Conservation (phyloP, 768 basidiomycete genomes). For the Leucocoprinus leucothites region DNA sequence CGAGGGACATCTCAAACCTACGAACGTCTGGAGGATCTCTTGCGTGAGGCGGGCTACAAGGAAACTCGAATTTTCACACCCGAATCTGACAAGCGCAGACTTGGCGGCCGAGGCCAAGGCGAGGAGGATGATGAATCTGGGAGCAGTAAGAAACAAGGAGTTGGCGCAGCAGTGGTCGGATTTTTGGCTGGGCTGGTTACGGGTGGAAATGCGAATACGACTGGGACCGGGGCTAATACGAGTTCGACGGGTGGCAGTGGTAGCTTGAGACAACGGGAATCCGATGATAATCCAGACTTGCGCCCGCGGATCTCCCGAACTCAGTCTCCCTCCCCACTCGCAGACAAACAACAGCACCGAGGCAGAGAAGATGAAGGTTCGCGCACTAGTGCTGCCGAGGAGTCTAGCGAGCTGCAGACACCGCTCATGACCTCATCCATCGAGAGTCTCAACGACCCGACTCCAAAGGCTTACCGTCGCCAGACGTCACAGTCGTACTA, state of each 20-base stretch:
- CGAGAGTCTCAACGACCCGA: constrained; percentile 28
- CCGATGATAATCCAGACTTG: constrained; percentile 2
- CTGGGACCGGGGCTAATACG: constrained; percentile 7
- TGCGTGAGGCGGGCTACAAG: constrained; percentile 87
- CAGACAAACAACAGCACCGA: constrained; percentile 15
- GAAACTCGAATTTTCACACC: constrained; percentile 90
- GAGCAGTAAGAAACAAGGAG: constrained; percentile 34
- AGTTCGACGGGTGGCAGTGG: not conserved
- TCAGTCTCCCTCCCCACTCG: constrained; percentile 26
- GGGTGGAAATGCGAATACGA: no score
- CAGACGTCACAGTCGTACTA: not conserved
- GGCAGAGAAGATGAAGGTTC: not conserved
- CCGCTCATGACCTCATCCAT: constrained; percentile 31
- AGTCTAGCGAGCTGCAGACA: constrained; percentile 23
- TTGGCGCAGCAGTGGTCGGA: constrained; percentile 62
- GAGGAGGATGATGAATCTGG: constrained; percentile 14
- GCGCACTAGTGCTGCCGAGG: constrained; percentile 3
- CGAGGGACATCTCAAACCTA: constrained; percentile 79
- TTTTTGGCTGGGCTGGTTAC: constrained; percentile 66
- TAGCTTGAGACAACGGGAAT: constrained; percentile 4
- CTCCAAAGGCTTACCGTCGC: constrained; percentile 16
- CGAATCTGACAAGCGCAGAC: constrained; percentile 56
- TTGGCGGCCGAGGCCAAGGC: constrained; percentile 24
- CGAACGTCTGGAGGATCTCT: constrained; percentile 80
- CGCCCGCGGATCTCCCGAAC: constrained; percentile 6